Base-by-base conservation (phyloP, 2,329 filamentous ascomycete genomes). In the Colletotrichum sp. region DNA sequence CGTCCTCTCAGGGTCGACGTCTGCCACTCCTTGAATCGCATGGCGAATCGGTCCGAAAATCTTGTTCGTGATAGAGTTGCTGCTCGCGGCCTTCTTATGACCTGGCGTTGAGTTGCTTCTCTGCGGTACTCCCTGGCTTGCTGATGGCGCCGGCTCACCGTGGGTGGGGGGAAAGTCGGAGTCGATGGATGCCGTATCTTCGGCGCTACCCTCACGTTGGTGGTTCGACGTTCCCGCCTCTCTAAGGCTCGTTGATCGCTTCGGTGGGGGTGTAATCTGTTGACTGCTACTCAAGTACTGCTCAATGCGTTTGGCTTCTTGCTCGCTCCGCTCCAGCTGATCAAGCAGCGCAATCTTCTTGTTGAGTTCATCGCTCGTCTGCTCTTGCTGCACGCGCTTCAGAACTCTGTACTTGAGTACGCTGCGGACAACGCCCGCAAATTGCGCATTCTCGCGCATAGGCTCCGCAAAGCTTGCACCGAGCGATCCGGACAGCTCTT, bases 391-490 rank as follows among this genome's bases (percentile, higher is more conserved):
- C 69, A 99, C 95, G 63, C 97, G 92, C 87, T 99, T 99, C 77
- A 98, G 87, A 4, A 99, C 94, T 18, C 97, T 90, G 83, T 98
- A 99, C 78, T 95, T 92, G 71, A 99, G 88, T 39, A 99, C 96
- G 79, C 89, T 95, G 57, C 96, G 92, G 5, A 99, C 97, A 1
- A 99, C 95, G 13, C 97, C 95, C 1, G 97, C 97, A 83, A 99
- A 99, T 82, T 99, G 97, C 15, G 97, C 96, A 81, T 96, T 98
- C 86, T 99, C 97, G 71, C 98, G 92, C 95, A 99, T 98, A 1
- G 97, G 97, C 82, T 99, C 98, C 0, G 98, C 96, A 82, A 99
- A 99, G 79, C 93, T 97, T 39, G 96, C 96, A 24, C 96, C 96
- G n/a, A 99, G 87, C 0, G 94, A 94, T 3, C 92, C 93, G 0